phyloP scores from a whole-genome alignment of 805 yeast genomes.

The Candida ipomoeae region DNA sequence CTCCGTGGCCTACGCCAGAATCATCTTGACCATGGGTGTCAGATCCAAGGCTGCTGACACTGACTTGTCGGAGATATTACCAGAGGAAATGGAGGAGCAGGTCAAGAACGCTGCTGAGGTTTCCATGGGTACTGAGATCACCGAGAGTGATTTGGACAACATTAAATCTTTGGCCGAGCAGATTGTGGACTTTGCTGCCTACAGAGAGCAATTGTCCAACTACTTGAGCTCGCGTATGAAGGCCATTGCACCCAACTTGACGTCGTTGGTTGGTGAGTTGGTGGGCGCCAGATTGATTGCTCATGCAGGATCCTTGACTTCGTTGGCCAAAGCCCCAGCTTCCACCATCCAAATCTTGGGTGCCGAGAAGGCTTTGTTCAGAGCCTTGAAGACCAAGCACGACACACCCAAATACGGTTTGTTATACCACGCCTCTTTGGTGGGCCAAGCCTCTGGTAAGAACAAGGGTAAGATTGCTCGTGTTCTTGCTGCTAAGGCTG shows the following conservation, averaged over 20 bases:
- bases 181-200: slow-evolving; percentile 91
- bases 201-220: slow-evolving; percentile 93
- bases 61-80: slow-evolving; percentile 58
- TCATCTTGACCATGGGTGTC: slow-evolving; percentile 88
- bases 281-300: slow-evolving; percentile 98
- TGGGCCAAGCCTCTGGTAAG: slow-evolving; percentile 90
- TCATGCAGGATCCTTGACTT: slow-evolving; percentile 96
- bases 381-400: slow-evolving; percentile 95
- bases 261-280: slow-evolving; percentile 96
- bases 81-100: slow-evolving; percentile 46
- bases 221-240: slow-evolving; percentile 93
- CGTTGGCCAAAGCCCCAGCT: slow-evolving; percentile 96
- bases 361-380: slow-evolving; percentile 94
- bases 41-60: slow-evolving; percentile 88
- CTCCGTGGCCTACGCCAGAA: slow-evolving; percentile 94
- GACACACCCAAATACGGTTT: slow-evolving; percentile 96
- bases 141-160: slow-evolving; percentile 82
- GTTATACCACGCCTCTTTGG: slow-evolving; percentile 90
- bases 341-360: slow-evolving; percentile 97
- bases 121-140: slow-evolving; percentile 99
- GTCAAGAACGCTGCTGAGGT: slow-evolving; percentile 97
- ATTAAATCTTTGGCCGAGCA: slow-evolving; percentile 91
- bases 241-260: slow-evolving; percentile 97
- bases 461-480: slow-evolving; percentile 99
- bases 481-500: slow-evolving; percentile 97